phyloP scores from a whole-genome alignment of 2,329 filamentous ascomycete species.

The Diaporthe destruens region DNA sequence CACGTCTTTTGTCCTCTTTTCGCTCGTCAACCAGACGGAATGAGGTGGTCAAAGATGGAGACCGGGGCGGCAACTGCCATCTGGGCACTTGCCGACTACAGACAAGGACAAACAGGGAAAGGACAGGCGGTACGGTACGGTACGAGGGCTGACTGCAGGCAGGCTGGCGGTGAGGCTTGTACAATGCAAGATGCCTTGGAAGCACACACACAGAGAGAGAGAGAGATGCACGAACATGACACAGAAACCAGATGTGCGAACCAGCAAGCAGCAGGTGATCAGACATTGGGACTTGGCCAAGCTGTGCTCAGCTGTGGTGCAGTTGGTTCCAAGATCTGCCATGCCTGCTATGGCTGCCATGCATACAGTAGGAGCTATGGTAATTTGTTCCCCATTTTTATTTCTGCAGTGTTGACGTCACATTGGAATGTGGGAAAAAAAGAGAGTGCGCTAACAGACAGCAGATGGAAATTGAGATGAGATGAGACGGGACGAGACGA shows the following conservation, averaged over 20 bases:
- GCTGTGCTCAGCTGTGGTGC: not conserved
- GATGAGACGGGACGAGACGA: conserved; percentile 9
- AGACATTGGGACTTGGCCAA: not conserved
- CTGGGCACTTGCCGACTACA: not conserved
- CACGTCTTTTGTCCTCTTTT: not conserved
- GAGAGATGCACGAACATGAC: conserved; percentile 22
- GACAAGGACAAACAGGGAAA: not conserved
- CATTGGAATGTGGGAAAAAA: conserved; percentile 2
- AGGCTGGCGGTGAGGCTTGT: conserved; percentile 10
- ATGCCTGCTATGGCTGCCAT: not conserved
- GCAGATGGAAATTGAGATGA: conserved; percentile 18
- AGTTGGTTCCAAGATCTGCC: conserved; percentile 3
- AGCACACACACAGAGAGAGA: not conserved
- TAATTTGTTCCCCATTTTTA: not conserved
- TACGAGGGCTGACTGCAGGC: not conserved
- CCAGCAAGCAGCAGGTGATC: not conserved
- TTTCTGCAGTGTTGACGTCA: conserved; percentile 24
- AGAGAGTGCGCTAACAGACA: not conserved
- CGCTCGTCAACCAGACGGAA: not conserved
- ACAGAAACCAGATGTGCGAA: not conserved
- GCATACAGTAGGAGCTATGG: no score
- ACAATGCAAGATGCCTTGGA: not conserved
- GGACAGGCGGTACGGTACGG: not conserved
- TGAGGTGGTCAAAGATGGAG: not conserved
- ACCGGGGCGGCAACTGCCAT: conserved; percentile 21